phyloP scores from a whole-genome alignment of 768 basidiomycete species.

The Arthromyces matolae region DNA sequence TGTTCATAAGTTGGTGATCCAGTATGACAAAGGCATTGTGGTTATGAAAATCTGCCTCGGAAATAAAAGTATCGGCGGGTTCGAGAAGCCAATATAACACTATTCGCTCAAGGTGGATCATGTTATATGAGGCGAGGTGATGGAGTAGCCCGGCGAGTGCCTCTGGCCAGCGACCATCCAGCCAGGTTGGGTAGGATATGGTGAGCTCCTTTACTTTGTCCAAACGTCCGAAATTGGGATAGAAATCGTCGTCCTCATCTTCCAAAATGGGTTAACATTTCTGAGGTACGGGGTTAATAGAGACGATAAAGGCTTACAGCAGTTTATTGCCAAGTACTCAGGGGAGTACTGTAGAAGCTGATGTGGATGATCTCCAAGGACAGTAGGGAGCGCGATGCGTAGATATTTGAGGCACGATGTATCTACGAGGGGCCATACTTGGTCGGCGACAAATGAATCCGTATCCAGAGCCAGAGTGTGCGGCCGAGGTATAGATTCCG shows the following conservation, averaged over 20 bases:
- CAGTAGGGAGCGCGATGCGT: not conserved
- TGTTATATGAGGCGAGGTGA: not conserved
- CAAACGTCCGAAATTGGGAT: conserved; percentile 1
- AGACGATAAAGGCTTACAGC: not conserved
- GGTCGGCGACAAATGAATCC: not conserved
- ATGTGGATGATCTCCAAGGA: not conserved
- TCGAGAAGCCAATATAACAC: not conserved
- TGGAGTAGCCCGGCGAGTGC: not conserved
- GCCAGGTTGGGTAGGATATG: conserved; percentile 4
- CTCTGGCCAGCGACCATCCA: not conserved
- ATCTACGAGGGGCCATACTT: conserved; percentile 6
- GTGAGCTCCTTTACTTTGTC: not conserved
- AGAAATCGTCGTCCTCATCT: not conserved
- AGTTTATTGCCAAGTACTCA: not conserved
- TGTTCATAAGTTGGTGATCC: not conserved
- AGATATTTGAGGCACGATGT: conserved; percentile 4
- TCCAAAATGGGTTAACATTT: too few relatives aligned
- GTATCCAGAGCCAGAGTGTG: not conserved
- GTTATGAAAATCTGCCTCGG: not conserved
- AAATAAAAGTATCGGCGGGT: not conserved
- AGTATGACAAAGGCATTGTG: not conserved
- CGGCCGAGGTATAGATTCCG: not conserved
- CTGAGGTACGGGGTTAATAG: too few relatives aligned
- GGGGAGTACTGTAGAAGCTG: not conserved
- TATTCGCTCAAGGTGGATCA: conserved; percentile 1